Evolutionary conservation across 2,329 filamentous ascomycete genomes (phyloP), one percentile per base, ranked within the genome.

Genomic region (Ophiostoma sp.): DNA sequence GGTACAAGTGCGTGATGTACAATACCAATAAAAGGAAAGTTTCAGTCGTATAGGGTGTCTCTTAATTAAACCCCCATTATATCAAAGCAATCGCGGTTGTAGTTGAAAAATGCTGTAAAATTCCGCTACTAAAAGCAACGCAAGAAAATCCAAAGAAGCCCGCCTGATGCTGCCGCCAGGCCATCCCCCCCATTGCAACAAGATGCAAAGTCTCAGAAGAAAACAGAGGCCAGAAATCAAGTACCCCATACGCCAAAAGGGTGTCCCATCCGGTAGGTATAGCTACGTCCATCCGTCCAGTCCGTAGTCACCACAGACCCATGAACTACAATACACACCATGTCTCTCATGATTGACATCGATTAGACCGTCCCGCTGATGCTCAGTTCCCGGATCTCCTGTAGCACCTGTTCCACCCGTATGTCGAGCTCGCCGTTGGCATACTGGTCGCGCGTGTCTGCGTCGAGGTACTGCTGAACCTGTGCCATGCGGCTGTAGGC

Each of bases 401-500:
- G 95, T 83, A 99, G 81, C 57, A 98, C 96, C 83, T 98, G 92
- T 83, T 99, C 96, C 39, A 99, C 96, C 77, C 94, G 86, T 75
- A 91, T 92, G 81, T 99, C 96, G 78, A 99, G 85, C 77, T 98
- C 93, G 33, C 96, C 96, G 78, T 94, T 91, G 1, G 96, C 96
- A 82, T 99, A 99, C 83, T 98, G 93, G 77, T 99, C 96, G 82
- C 96, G 89, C 70, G 95, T 98, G 80, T 97, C 94, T 39, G 95
- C 92, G 81, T 98, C 96, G 42, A 99, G 87, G 82, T 98, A 98
- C 84, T 99, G 96, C 85, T 99, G 96, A 73, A 99, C 97, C 85
- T 99, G 97, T 33, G 97, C 96, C 96, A 99, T 99, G 66, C 96
- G 88, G 75, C 91, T 95, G 83, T 99, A 99, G 1, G 96, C 96